A percentile compares a stretch with the other conserved stretches of the same genome.
These are phyloP conservation scores for Anisodus tanguticus DNA, from an alignment of 257 asterid species.

Conservation along the genomic window DNA sequence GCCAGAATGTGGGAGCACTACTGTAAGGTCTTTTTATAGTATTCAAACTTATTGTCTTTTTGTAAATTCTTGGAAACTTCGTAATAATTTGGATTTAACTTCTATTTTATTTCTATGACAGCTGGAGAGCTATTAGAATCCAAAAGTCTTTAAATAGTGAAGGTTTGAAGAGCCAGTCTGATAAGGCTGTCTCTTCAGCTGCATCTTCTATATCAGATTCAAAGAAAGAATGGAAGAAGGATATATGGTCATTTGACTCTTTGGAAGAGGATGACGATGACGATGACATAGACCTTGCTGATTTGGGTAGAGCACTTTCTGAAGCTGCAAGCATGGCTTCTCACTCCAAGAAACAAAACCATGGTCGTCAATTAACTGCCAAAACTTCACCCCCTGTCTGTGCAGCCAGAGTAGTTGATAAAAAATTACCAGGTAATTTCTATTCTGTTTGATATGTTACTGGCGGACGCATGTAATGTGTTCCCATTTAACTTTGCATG, in stretches of 20 bases:
- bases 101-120: slow-evolving; percentile 38
- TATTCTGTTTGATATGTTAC: neutral
- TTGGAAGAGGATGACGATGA: slow-evolving; percentile 50
- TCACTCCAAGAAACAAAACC: slow-evolving; percentile 48
- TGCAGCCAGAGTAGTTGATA: slow-evolving; percentile 50
- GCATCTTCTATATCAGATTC: slow-evolving; percentile 47
- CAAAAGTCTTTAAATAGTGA: slow-evolving; percentile 54
- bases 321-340: slow-evolving; percentile 62
- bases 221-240: slow-evolving; percentile 48
- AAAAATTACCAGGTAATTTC: slow-evolving; percentile 59
- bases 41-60: neutral
- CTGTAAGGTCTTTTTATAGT: slow-evolving; percentile 53
- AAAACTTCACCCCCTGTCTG: slow-evolving; percentile 40
- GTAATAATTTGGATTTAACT: slow-evolving; percentile 22
- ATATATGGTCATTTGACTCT: slow-evolving; percentile 55
- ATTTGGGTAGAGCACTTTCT: slow-evolving; percentile 71
- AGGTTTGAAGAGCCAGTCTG: slow-evolving; percentile 32
- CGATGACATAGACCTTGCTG: slow-evolving; percentile 70
- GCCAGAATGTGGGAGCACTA: slow-evolving; percentile 63
- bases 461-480: neutral
- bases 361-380: slow-evolving; percentile 38
- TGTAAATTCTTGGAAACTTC: neutral
- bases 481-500: neutral
- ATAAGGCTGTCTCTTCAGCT: slow-evolving; percentile 40
- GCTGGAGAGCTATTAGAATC: slow-evolving; percentile 87